Evolutionary conservation across 352 stramenopile species (phyloP).

Genomic region (Nothophytophthora sp.): DNA sequence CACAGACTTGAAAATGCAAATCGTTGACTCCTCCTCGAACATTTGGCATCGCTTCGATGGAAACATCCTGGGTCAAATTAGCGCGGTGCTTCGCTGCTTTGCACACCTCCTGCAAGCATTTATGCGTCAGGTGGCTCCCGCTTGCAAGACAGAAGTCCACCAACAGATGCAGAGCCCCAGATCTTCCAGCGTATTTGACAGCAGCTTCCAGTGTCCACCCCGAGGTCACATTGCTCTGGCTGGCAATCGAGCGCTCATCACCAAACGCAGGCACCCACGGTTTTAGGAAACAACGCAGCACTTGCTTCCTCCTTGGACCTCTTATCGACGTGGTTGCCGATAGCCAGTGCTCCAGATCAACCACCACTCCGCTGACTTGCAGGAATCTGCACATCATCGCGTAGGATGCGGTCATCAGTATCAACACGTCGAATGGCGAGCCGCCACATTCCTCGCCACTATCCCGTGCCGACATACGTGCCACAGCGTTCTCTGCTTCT

Average conservation of each 20-base stretch:
- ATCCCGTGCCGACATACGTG: not conserved
- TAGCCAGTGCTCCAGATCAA: constrained; percentile 27
- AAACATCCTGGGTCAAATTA: not conserved
- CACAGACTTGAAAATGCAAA: constrained; percentile 24
- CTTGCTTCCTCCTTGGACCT: constrained; percentile 7
- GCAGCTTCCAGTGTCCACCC: not conserved
- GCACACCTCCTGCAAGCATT: constrained; percentile 15
- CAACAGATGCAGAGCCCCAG: constrained; percentile 2
- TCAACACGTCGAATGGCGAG: constrained; percentile 5
- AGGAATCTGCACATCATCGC: constrained; percentile 21
- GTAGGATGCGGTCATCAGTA: constrained; percentile 25
- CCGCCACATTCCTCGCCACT: not conserved
- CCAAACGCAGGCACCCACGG: constrained; percentile 2
- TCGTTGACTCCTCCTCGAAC: not conserved
- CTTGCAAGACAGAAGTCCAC: constrained; percentile 13
- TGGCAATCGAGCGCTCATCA: not conserved
- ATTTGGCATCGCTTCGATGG: not conserved
- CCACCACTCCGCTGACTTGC: constrained; percentile 10
- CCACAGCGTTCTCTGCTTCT: not conserved
- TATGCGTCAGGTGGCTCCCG: constrained; percentile 6
- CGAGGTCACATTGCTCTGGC: not conserved
- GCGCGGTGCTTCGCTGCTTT: not conserved
- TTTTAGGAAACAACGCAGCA: constrained; percentile 21
- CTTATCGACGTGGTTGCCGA: not conserved
- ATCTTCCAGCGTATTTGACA: constrained; percentile 2